phyloP scores from a whole-genome alignment of 805 yeast species.

The Sungouiella thailandica region DNA sequence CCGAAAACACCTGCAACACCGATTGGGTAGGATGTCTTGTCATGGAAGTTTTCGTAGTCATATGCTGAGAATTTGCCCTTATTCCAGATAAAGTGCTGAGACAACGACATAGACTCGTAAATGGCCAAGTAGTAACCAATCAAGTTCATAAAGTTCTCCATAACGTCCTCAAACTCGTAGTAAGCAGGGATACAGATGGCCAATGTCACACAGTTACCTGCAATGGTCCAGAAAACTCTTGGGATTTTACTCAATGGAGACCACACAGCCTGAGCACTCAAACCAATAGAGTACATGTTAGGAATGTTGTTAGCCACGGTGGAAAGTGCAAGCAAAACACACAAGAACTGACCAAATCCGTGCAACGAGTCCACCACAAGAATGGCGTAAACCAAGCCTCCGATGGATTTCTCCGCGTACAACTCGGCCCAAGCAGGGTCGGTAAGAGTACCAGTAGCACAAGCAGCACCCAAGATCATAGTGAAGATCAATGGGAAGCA shows the following conservation, averaged over 20 bases:
- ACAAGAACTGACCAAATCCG: constrained; percentile 86
- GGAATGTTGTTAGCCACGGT: constrained; percentile 91
- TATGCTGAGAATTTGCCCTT: constrained; percentile 56
- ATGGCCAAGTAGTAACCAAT: constrained; percentile 90
- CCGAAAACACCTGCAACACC: constrained; percentile 78
- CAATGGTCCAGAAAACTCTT: constrained; percentile 75
- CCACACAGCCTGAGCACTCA: constrained; percentile 84
- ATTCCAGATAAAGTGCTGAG: constrained; percentile 81
- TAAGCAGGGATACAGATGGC: constrained; percentile 89
- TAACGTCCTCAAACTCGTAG: constrained; percentile 64
- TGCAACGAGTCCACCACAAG: constrained; percentile 76
- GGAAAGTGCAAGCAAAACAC: constrained; percentile 78
- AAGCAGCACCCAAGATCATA: constrained; percentile 81
- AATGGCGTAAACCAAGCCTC: constrained; percentile 80
- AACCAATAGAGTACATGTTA: constrained; percentile 86
- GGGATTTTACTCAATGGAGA: constrained; percentile 70
- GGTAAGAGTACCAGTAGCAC: constrained; percentile 60
- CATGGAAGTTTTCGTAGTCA: constrained; percentile 57
- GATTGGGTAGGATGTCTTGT: constrained; percentile 55
- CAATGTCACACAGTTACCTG: constrained; percentile 70
- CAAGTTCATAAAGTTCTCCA: constrained; percentile 85
- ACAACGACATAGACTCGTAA: constrained; percentile 67
- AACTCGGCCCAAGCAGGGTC: constrained; percentile 39
- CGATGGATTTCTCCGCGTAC: constrained; percentile 54
- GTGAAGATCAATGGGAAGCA: constrained; percentile 65